Evolutionary conservation across 1,284 basidiomycete genomes (phyloP).

Genomic region (Sanghuangporus weigelae): DNA sequence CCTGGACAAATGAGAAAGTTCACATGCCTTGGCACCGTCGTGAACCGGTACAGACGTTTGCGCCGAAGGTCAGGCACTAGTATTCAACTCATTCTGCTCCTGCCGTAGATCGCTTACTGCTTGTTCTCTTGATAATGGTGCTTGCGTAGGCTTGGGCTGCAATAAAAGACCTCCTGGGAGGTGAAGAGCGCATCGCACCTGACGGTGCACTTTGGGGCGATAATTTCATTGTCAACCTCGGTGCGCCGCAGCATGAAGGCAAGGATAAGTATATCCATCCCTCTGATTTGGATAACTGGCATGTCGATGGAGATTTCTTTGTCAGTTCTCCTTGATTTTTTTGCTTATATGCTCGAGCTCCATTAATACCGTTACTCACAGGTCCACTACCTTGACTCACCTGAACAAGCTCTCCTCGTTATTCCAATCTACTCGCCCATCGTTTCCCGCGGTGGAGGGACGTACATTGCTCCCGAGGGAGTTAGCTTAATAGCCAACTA

Average conservation of each 20-base stretch:
- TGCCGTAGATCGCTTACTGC: not conserved
- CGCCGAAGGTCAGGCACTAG: slow-evolving; percentile 41
- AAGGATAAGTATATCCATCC: slow-evolving; percentile 30
- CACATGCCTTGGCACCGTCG: slow-evolving; percentile 50
- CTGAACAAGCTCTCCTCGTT: slow-evolving; percentile 55
- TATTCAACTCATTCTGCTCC: not conserved
- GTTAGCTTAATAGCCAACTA: slow-evolving; percentile 47
- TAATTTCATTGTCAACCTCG: slow-evolving; percentile 57
- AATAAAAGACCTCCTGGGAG: slow-evolving; percentile 52
- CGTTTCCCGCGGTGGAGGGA: slow-evolving; percentile 46
- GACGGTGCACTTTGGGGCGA: slow-evolving; percentile 46
- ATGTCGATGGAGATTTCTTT: slow-evolving; percentile 63
- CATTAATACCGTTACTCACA: slow-evolving; percentile 17
- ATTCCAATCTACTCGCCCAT: slow-evolving; percentile 56
- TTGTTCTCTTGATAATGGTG: not conserved
- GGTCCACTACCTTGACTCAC: slow-evolving; percentile 58
- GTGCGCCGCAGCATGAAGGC: slow-evolving; percentile 37
- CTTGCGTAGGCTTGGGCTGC: slow-evolving; percentile 46
- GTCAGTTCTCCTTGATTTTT: slow-evolving; percentile 23
- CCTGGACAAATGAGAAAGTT: slow-evolving; percentile 49
- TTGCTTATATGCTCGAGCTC: not conserved
- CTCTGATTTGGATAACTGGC: slow-evolving; percentile 51
- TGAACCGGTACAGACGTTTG: slow-evolving; percentile 42
- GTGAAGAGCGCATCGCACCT: slow-evolving; percentile 50
- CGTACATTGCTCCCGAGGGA: slow-evolving; percentile 51